These are phyloP conservation scores for Strobilomyces confusus DNA, from an alignment of 768 basidiomycete species.

Conservation along the genomic window DNA sequence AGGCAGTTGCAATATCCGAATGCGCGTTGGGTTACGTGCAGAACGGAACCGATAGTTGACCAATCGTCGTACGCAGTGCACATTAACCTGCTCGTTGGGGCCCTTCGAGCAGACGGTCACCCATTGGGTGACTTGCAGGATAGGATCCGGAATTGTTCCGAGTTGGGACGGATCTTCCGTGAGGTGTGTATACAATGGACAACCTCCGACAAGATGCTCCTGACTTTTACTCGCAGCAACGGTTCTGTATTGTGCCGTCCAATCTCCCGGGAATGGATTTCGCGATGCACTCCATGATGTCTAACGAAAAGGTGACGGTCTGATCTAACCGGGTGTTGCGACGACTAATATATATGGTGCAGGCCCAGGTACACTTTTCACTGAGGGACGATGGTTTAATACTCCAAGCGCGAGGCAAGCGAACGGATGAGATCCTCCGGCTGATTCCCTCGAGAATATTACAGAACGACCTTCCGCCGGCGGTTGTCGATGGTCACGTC, in stretches of 20 bases:
- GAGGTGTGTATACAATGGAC: background rate
- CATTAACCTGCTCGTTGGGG: background rate
- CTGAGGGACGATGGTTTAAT: background rate
- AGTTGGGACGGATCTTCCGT: background rate
- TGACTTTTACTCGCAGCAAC: background rate
- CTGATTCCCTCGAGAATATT: background rate
- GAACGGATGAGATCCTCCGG: background rate
- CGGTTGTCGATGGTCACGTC: background rate
- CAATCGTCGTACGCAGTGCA: background rate
- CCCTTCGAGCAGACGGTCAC: background rate
- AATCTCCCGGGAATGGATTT: background rate
- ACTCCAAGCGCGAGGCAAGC: background rate
- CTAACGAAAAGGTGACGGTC: background rate
- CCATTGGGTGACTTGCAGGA: background rate
- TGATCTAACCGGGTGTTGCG: background rate
- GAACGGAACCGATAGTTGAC: background rate
- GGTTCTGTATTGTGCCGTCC: background rate
- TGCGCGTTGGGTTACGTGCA: background rate
- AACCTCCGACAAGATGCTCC: background rate
- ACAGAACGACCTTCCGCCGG: background rate
- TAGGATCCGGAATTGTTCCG: background rate
- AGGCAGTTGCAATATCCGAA: background rate
- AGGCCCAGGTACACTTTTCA: background rate
- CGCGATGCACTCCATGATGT: background rate
- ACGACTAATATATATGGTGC: too few relatives aligned